Base-by-base conservation (phyloP, 257 asterid genomes). In the Phtheirospermum japonicum region DNA sequence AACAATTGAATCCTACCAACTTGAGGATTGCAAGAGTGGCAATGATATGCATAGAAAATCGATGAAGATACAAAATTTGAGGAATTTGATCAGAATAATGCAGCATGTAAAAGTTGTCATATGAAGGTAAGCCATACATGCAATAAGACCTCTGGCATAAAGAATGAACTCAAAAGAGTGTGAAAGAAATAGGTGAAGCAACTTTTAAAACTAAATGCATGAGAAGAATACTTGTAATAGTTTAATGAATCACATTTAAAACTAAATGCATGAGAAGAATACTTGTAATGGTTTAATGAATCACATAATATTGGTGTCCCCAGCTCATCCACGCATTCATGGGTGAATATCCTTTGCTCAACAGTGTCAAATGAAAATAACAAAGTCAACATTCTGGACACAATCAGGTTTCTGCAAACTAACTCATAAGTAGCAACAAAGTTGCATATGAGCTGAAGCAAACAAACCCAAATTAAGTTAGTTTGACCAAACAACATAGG, bases 381-480 rank as follows among this genome's bases (percentile, higher is more conserved):
- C 26, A 5, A 48, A 17, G 54, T 48, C 54, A 48, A 12, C 19
- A 45, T n/a, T 13, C 51, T 14, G 19, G 54, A 14, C 19, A 40
- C 4, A 3, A 8, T 40, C 39, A 5, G 39, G 39, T 5, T 33
- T 33, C 9, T 5, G 39, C 39, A 42, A 42, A 16, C 54, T 6
- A 48, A 48, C 28, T 48, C 54, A 48, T 48, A 16, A 48, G 54
- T 16, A 48, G 54, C 54, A 48, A 48, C 10, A 48, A 16, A 16
- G 28, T 23, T 23, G 28, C 28, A 23, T 16, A 48, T 48, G n/a
- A 48, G 39, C 39, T 48, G 23, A 16, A 48, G 54, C 28, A 48
- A 48, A 16, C 17, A 42, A 14, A 48, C 14, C 14, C 10, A 2
- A 23, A 14, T 5, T 1, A 40, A 40, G 48, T 0, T 40, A 40